Conservation (phyloP, 2,329 filamentous ascomycete species). For the Trichoderma lentiforme region DNA sequence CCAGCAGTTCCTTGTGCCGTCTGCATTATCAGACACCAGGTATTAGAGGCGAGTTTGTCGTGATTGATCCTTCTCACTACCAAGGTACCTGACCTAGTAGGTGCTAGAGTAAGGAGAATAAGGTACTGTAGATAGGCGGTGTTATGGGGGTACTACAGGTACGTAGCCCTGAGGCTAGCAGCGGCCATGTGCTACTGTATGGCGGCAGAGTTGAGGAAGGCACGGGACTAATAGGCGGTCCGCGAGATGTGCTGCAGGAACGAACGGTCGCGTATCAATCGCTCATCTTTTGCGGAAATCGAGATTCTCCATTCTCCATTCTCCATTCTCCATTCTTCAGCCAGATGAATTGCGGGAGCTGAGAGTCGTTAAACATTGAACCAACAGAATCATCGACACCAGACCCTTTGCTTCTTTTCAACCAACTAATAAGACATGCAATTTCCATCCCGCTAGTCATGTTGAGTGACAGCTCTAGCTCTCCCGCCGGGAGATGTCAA, state of each 20-base stretch:
- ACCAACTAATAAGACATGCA: neutral
- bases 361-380: neutral
- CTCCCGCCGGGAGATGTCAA: neutral
- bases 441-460: neutral
- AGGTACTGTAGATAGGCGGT: neutral
- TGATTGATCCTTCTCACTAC: neutral
- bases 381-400: neutral
- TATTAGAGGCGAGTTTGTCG: neutral
- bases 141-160: neutral
- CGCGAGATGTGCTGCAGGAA: neutral
- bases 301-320: neutral
- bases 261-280: neutral
- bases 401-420: neutral
- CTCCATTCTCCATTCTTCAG: neutral
- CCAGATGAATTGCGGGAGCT: neutral
- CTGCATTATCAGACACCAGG: neutral
- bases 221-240: constrained; percentile 1
- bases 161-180: neutral
- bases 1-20: neutral
- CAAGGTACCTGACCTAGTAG: no score
- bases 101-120: no score
- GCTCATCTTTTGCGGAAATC: neutral
- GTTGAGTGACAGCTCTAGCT: neutral
- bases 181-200: no score
- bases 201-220: neutral